Evolutionary conservation across 2,329 filamentous ascomycete species (phyloP).

Genomic region (Aspergillus vadensis): DNA sequence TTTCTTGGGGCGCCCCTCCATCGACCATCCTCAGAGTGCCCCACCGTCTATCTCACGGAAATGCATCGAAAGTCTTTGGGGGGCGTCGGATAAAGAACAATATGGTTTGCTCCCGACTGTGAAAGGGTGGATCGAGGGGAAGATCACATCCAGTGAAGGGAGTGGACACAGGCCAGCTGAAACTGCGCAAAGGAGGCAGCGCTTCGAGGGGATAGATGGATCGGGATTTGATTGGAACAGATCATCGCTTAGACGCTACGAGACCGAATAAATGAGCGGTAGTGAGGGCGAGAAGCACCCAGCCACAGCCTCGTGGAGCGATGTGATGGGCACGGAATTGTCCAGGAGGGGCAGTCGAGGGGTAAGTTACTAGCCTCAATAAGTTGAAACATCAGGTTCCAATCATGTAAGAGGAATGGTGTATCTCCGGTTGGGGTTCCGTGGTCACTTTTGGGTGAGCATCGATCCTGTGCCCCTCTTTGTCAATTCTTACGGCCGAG

Average conservation of each 20-base stretch:
- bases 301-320: background rate
- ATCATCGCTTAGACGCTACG: background rate
- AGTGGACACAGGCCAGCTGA: background rate
- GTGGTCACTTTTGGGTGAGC: background rate
- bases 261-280: background rate
- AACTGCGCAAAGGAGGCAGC: background rate
- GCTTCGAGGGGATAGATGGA: background rate
- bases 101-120: background rate
- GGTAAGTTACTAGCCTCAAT: background rate
- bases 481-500: background rate
- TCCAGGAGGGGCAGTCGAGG: background rate
- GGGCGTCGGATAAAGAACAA: background rate
- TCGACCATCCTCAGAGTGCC: background rate
- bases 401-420: background rate
- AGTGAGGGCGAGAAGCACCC: background rate
- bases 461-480: background rate
- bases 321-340: constrained; percentile 1
- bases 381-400: background rate
- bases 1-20: constrained; percentile 4
- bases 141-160: constrained; percentile 4
- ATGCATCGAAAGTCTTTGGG: background rate
- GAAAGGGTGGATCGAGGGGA: constrained; percentile 5
- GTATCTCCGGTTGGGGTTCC: background rate
- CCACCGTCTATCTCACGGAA: constrained; percentile 4
- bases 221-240: background rate